Conservation (phyloP, 2,329 filamentous ascomycete species). For the Cladosporium sp. region DNA sequence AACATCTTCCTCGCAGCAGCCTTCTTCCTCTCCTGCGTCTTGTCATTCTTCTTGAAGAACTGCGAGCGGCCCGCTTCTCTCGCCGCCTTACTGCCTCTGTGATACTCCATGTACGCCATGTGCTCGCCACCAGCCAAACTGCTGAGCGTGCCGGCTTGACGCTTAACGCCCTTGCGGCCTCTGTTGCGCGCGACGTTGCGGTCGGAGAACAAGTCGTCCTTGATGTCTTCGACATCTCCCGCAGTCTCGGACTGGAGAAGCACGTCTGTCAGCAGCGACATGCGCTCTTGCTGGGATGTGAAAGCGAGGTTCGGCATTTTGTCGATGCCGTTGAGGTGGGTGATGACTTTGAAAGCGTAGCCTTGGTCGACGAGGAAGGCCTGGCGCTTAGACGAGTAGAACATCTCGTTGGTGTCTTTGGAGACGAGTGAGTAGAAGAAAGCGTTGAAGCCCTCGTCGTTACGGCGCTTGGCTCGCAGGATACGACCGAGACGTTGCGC, state of each 20-base stretch:
- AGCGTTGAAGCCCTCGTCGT: conserved; percentile 97
- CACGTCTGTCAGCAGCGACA: conserved; percentile 84
- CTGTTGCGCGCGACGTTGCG: conserved; percentile 46
- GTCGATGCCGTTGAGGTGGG: conserved; percentile 87
- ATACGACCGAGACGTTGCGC: conserved; percentile 92
- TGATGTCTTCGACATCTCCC: conserved; percentile 68
- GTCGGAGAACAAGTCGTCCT: conserved; percentile 66
- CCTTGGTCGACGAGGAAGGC: conserved; percentile 97
- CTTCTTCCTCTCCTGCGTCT: conserved; percentile 38
- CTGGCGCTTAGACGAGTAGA: conserved; percentile 92
- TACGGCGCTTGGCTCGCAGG: conserved; percentile 88
- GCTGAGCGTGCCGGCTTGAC: conserved; percentile 81
- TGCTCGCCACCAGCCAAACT: conserved; percentile 89
- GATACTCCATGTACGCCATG: conserved; percentile 75
- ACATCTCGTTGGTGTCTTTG: conserved; percentile 98
- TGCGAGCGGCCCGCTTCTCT: conserved; percentile 48
- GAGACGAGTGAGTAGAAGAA: conserved; percentile 98
- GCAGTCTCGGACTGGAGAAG: conserved; percentile 81
- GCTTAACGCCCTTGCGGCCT: conserved; percentile 58
- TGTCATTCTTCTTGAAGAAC: conserved; percentile 47
- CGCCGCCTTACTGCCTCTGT: conserved; percentile 44
- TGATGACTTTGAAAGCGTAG: conserved; percentile 99
- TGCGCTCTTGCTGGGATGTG: conserved; percentile 73
- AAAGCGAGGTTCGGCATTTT: conserved; percentile 79
- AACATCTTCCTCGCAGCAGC: conserved; percentile 20